phyloP scores from a whole-genome alignment of 1,284 basidiomycete genomes.

The Blastosporella zonata region DNA sequence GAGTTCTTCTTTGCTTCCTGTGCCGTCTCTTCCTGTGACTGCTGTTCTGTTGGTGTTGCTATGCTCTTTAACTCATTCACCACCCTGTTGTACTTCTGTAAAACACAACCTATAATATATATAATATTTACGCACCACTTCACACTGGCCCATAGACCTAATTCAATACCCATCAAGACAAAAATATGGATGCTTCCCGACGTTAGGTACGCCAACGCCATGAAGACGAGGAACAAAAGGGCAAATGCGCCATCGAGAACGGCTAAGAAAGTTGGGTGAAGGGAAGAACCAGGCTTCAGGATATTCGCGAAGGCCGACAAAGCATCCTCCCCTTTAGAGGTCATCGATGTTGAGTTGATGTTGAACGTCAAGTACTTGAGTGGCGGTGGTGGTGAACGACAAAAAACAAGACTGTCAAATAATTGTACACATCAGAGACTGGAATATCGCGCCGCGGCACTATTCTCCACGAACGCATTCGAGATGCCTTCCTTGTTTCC shows the following conservation, averaged over 20 bases:
- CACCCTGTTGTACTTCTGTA: slow-evolving; percentile 40
- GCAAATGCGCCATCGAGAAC: slow-evolving; percentile 61
- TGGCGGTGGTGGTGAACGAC: neutral
- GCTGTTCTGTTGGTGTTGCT: slow-evolving; percentile 20
- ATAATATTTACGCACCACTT: slow-evolving; percentile 57
- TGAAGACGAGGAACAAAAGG: slow-evolving; percentile 55
- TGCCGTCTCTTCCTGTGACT: slow-evolving; percentile 23
- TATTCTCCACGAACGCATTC: too few species aligned
- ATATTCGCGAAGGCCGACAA: slow-evolving; percentile 49
- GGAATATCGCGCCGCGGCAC: too few species aligned
- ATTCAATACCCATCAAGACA: slow-evolving; percentile 57
- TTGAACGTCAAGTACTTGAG: neutral
- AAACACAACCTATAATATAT: slow-evolving; percentile 23
- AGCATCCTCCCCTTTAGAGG: slow-evolving; percentile 6
- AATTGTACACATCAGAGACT: too few species aligned
- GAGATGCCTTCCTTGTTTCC: slow-evolving; percentile 42
- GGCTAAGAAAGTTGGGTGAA: slow-evolving; percentile 65
- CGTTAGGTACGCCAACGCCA: slow-evolving; percentile 53
- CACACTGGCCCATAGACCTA: slow-evolving; percentile 69
- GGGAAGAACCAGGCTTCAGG: slow-evolving; percentile 69
- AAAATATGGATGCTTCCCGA: slow-evolving; percentile 62
- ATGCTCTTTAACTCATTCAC: slow-evolving; percentile 46
- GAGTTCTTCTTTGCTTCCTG: slow-evolving; percentile 22
- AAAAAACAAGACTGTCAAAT: too few species aligned
- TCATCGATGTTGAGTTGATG: neutral